phyloP scores from a whole-genome alignment of 371 early-diverging fungal species.

The Sporodiniella umbellata region DNA sequence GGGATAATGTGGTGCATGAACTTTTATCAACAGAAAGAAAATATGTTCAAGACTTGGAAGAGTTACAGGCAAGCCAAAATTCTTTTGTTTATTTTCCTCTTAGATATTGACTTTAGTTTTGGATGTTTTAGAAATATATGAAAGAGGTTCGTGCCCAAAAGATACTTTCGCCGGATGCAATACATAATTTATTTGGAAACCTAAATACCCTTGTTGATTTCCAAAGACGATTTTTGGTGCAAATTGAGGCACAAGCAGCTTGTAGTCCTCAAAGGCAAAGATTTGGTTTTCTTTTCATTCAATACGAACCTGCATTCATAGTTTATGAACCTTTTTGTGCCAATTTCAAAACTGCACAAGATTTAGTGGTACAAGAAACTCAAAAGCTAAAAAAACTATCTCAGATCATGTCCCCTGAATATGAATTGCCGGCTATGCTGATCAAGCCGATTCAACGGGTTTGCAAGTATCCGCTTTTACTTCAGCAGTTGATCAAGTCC shows the following conservation, averaged over 20 bases:
- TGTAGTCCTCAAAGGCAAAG: conserved; percentile 74
- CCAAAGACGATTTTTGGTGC: conserved; percentile 89
- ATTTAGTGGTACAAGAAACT: conserved; percentile 43
- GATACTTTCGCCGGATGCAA: no score
- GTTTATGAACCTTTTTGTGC: conserved; percentile 94
- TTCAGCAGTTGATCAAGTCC: conserved; percentile 81
- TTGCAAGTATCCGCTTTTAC: conserved; percentile 91
- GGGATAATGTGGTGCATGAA: conserved; percentile 86
- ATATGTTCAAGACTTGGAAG: conserved; percentile 86
- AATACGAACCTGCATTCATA: conserved; percentile 79
- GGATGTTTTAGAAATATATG: conserved; percentile 45
- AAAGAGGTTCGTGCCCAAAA: conserved; percentile 52
- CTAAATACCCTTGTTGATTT: conserved; percentile 93
- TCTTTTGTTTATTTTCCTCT: neutral
- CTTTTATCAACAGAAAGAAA: conserved; percentile 87
- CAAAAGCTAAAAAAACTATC: conserved; percentile 50
- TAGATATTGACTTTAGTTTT: neutral
- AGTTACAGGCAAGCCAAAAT: conserved; percentile 24
- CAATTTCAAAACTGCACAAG: conserved; percentile 79
- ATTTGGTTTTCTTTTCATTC: conserved; percentile 79
- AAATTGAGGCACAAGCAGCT: conserved; percentile 80
- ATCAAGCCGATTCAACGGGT: conserved; percentile 97
- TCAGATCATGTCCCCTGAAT: conserved; percentile 76
- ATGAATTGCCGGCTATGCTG: conserved; percentile 85
- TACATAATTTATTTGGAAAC: conserved; percentile 52